Evolutionary conservation across 2,329 filamentous ascomycete genomes (phyloP), one percentile per base, ranked within the genome.

Genomic region (Colletotrichum spaethianum): DNA sequence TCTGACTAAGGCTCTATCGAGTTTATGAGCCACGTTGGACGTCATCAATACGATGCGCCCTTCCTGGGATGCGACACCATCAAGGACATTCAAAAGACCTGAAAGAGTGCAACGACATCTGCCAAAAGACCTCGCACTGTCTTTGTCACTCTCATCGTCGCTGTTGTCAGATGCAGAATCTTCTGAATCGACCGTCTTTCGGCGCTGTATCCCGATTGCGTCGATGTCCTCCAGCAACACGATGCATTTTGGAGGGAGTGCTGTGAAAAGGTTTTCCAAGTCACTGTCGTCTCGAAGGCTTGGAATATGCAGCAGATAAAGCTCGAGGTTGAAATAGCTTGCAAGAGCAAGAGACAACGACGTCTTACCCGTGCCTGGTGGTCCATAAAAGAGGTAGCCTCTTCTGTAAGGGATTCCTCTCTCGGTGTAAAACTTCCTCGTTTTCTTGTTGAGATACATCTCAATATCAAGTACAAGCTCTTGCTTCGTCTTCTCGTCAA

Each of bases 281-380:
- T 77, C 71, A 1, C 55, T 67, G 57, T 82, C 81, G 31, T 75
- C 74, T 1, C 63, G 50, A 6, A 82, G 72, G 28, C 75, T 78
- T 74, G 91, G 92, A 23, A 94, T 85, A 75, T 94, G 93, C 23
- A 94, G 80, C 75, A 94, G 90, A 55, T 92, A 93, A 75, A 94
- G 92, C 77, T 93, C 92, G 76, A 93, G 93, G 75, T 93, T 90
- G 63, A 94, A 84, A 61, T 90, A 84, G 4, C 92, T 92, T 1
- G 93, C 93, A 9, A 94, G 82, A 1, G 92, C 93, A 76, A 94
- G 90, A 44, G 94, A 93, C 75, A 94, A 93, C 0, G 91, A 93
- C 66, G 91, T 93, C 80, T 95, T 94, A 48, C 93, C 92, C 0
- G 91, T 94, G 0, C 93, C 93, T 0, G 92, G 93, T 2, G 93